These are phyloP conservation scores for Oehlia diaphana DNA, from an alignment of 192 early-diverging fungal species.

Conservation along the genomic window DNA sequence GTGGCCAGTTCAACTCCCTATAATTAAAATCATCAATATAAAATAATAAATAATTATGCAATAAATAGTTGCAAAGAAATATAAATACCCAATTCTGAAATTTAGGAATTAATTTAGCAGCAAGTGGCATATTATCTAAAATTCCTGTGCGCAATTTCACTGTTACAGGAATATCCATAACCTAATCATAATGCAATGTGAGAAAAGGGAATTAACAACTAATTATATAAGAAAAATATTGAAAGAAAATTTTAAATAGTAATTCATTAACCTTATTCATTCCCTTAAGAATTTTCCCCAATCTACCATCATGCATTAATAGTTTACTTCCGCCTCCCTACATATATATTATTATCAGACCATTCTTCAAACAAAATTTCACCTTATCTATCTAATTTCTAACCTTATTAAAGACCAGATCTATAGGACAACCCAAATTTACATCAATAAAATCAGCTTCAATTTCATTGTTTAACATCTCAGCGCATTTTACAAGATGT, in stretches of 20 bases:
- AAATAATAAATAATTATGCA: background rate
- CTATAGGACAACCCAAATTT: slow-evolving; percentile 97
- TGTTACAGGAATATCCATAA: slow-evolving; percentile 79
- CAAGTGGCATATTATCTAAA: slow-evolving; percentile 58
- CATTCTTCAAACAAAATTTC: background rate
- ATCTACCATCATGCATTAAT: slow-evolving; percentile 61
- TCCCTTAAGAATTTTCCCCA: slow-evolving; percentile 76
- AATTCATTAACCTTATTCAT: slow-evolving; percentile 50
- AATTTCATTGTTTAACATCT: slow-evolving; percentile 65
- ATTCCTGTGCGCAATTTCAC: slow-evolving; percentile 89
- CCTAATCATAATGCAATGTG: background rate
- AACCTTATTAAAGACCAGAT: slow-evolving; percentile 71
- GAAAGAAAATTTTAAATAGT: background rate
- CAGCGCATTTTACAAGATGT: slow-evolving; percentile 60
- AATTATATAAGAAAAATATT: background rate
- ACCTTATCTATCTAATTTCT: background rate
- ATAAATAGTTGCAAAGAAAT: background rate
- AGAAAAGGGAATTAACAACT: no score
- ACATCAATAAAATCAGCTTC: slow-evolving; percentile 93
- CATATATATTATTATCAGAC: background rate
- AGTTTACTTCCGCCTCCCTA: slow-evolving; percentile 85
- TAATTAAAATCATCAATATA: background rate
- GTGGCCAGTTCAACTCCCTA: slow-evolving; percentile 65
- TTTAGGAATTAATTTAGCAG: slow-evolving; percentile 71
- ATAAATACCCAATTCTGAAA: slow-evolving; percentile 56